Evolutionary conservation across 139 green algal species (phyloP).

Genomic region (Auxenochlorella pyrenoidosa): DNA sequence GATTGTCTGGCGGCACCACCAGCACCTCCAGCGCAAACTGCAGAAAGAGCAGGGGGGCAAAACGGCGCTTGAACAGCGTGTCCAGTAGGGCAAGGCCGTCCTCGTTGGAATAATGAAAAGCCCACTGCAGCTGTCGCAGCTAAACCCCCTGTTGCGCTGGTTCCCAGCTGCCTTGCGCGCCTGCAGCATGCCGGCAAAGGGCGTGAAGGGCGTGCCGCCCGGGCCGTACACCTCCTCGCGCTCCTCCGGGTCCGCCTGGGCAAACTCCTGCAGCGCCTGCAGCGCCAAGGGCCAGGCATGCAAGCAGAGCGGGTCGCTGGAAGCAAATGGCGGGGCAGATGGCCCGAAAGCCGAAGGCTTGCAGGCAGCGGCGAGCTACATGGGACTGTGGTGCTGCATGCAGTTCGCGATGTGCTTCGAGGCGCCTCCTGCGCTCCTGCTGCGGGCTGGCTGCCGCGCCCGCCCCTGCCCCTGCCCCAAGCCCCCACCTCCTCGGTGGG

Average conservation of each 20-base stretch:
- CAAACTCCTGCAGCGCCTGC: slow-evolving; percentile 33
- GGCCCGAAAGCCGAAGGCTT: neutral
- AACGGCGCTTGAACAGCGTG: too few species aligned
- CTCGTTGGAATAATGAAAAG: too few species aligned
- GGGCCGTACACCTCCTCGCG: slow-evolving; percentile 17
- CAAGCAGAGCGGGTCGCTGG: neutral
- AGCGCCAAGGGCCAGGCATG: neutral
- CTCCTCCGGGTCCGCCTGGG: slow-evolving; percentile 1
- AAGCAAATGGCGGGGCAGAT: neutral
- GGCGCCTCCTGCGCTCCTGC: too few species aligned
- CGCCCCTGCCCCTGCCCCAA: too few species aligned
- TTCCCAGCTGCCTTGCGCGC: slow-evolving; percentile 18
- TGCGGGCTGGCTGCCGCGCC: too few species aligned
- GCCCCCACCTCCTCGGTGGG: slow-evolving; percentile 59
- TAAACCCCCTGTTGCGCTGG: too few species aligned
- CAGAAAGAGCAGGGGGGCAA: neutral
- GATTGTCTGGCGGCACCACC: slow-evolving; percentile 42
- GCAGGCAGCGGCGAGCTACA: neutral
- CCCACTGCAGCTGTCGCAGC: too few species aligned
- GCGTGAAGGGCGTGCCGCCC: slow-evolving; percentile 30
- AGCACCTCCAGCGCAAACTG: slow-evolving; percentile 74
- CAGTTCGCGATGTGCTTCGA: too few species aligned
- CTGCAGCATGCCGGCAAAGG: slow-evolving; percentile 77
- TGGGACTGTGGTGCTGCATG: neutral
- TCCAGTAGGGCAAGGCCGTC: too few species aligned